phyloP scores from a whole-genome alignment of 192 early-diverging fungal genomes.

The Backusella liffmaniae region DNA sequence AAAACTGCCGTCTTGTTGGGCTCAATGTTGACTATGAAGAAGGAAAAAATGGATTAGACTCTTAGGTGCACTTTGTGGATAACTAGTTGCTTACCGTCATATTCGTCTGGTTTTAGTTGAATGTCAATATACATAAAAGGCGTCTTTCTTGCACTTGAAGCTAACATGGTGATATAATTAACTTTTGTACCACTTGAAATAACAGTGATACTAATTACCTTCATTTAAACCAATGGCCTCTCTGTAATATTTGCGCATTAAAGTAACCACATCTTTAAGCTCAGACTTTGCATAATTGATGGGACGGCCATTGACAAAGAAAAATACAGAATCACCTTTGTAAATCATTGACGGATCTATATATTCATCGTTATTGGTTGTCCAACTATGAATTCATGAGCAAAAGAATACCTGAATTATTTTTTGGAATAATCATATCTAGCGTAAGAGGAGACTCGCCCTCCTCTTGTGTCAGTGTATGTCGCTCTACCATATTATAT shows the following conservation, averaged over 20 bases:
- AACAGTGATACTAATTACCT: background rate
- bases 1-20: conserved; percentile 34
- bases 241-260: conserved; percentile 24
- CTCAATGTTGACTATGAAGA: conserved; percentile 35
- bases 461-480: background rate
- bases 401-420: conserved; percentile 18
- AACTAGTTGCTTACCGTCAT: conserved; percentile 13
- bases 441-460: background rate
- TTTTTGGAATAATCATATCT: conserved; percentile 16
- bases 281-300: conserved; percentile 31
- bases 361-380: background rate
- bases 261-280: conserved; percentile 28
- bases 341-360: conserved; percentile 25
- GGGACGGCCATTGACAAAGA: conserved; percentile 41
- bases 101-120: conserved; percentile 15
- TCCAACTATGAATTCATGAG: no score
- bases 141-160: background rate
- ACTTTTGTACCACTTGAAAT: background rate
- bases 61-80: background rate
- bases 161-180: background rate
- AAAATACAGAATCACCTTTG: conserved; percentile 30
- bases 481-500: conserved; percentile 16
- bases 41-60: background rate
- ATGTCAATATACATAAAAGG: conserved; percentile 29
- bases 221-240: conserved; percentile 11